phyloP scores from a whole-genome alignment of 257 asterid genomes.

The Marsdenia floribunda region DNA sequence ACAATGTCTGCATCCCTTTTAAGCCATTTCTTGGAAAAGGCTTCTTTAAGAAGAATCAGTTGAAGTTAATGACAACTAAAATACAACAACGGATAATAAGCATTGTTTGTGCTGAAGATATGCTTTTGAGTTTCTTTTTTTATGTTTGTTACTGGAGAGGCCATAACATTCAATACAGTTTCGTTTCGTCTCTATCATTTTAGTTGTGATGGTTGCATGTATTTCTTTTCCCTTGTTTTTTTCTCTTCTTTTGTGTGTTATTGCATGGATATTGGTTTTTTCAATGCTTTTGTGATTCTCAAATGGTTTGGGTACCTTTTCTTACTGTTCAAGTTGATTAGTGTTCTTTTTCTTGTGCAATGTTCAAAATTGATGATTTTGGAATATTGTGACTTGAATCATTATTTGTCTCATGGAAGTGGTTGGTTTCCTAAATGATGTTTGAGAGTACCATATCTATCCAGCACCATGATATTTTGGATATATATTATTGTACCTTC shows the following conservation, averaged over 20 bases:
- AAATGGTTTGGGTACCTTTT: background rate
- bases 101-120: background rate
- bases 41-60: background rate
- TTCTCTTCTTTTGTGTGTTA: no score
- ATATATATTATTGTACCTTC: background rate
- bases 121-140: background rate
- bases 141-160: background rate
- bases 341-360: background rate
- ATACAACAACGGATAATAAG: background rate
- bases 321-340: background rate
- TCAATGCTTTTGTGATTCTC: background rate
- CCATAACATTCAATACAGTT: background rate
- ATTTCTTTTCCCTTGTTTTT: background rate
- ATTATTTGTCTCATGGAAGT: background rate
- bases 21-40: conserved; percentile 1
- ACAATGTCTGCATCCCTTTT: background rate
- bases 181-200: background rate
- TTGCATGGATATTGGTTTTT: background rate
- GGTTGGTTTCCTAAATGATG: background rate
- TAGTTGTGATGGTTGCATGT: background rate
- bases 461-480: background rate
- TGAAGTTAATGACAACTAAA: background rate
- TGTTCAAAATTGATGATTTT: background rate
- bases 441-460: background rate
- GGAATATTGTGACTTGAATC: background rate